Evolutionary conservation across 805 yeast species (phyloP), one percentile per base, ranked within the genome.

Genomic region (Jamesozyma rosinii): DNA sequence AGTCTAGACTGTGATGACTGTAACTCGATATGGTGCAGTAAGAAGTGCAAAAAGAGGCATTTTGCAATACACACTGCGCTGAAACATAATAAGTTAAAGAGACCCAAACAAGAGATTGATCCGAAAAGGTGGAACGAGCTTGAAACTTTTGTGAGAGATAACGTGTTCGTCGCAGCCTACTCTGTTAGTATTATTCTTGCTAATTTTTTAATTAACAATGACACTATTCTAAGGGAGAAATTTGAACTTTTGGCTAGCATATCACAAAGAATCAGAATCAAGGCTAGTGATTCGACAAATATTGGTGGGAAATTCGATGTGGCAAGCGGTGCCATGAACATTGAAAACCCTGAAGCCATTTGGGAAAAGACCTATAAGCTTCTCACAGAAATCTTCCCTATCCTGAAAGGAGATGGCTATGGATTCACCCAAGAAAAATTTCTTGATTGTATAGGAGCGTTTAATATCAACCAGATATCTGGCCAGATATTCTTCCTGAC

Each of bases 401-500:
- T 33, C 14, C 47, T 59, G 37, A 54, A 55, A 5, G 49, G 45
- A n/a, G 65, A 37, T 38, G 13, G 11, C 22, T 22, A 15, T 15
- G 19, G 14, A 17, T 55, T 70, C 37, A 54, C 70, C 14, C 76
- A 73, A 49, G 76, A 77, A 29, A 78, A 75, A 46, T 86, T 70
- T 54, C 59, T 83, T 58, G 64, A 61, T 44, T 76, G 76, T 62
- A 61, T 85, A 52, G 95, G 95, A 1, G 74, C 79, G 46, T 82
- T 78, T 56, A 82, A 83, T 61, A 74, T 85, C 52, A 85, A 85
- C 62, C 82, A 83, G 53, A 66, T 81, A 41, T 80, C 79, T 42
- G 78, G 82, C 2, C 74, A 77, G 39, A 54, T 83, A 15, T 85
- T 69, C 57, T 67, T 77, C 47, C 56, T 71, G 8, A 83, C 81